These are phyloP conservation scores for Balamuthia mandrillaris DNA, from an alignment of 208 protist species.

Conservation along the genomic window DNA sequence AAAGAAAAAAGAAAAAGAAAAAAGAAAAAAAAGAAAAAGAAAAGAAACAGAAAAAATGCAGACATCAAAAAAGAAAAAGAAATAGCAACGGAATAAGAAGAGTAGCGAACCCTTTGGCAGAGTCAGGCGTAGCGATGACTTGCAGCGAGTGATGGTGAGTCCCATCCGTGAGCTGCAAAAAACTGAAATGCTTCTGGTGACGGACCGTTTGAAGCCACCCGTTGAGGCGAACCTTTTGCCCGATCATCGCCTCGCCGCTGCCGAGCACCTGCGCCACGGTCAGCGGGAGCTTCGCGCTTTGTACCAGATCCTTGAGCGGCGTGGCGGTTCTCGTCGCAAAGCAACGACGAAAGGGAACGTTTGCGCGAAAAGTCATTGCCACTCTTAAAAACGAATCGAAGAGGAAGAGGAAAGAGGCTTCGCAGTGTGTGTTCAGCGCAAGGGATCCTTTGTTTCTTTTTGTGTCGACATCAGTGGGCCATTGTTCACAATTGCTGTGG, in stretches of 20 bases:
- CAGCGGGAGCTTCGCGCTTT: not conserved
- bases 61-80: too few relatives aligned
- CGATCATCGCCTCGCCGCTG: not conserved
- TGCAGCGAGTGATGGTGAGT: slow-evolving; percentile 1
- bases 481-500: too few relatives aligned
- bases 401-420: too few relatives aligned
- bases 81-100: too few relatives aligned
- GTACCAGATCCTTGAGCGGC: too few relatives aligned
- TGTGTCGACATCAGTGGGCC: too few relatives aligned
- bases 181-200: slow-evolving; percentile 25
- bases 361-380: too few relatives aligned
- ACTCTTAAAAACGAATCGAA: too few relatives aligned
- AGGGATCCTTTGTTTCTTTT: too few relatives aligned
- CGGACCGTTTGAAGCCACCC: slow-evolving; percentile 22
- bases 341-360: not conserved
- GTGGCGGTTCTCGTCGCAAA: too few relatives aligned
- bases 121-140: slow-evolving; percentile 4
- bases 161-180: slow-evolving; percentile 23
- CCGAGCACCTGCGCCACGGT: not conserved
- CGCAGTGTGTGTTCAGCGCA: too few relatives aligned
- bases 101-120: not conserved
- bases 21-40: not conserved
- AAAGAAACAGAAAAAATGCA: too few relatives aligned
- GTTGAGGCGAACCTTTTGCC: not conserved
- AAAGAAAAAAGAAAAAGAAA: not conserved